Conservation (phyloP, 75 land plant species). For the Azolla pinnata region DNA sequence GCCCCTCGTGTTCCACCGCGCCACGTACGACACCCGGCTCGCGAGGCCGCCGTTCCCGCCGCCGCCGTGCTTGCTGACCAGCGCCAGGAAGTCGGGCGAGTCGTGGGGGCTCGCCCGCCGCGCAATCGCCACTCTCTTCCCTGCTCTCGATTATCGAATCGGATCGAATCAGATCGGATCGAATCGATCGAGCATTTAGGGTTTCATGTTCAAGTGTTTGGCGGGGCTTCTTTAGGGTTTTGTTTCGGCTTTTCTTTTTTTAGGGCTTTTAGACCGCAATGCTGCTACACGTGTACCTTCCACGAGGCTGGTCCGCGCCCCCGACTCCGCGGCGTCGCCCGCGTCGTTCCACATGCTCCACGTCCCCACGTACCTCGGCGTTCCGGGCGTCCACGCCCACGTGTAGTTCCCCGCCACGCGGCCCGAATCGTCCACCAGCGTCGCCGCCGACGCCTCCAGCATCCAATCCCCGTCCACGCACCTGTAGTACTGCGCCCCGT, state of each 20-base stretch:
- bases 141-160: not conserved
- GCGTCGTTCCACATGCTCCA: conserved; percentile 13
- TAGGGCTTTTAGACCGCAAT: no score
- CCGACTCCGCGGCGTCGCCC: conserved; percentile 12
- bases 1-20: no score
- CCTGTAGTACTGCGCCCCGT: conserved; percentile 8
- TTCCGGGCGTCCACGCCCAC: not conserved
- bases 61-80: no score
- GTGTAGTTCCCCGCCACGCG: conserved; percentile 6
- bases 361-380: not conserved
- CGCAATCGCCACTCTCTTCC: not conserved
- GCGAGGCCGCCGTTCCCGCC: no score
- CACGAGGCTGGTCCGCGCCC: conserved; percentile 6
- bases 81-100: no score
- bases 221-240: no score
- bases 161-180: not conserved
- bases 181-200: no score
- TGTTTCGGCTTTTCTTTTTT: no score
- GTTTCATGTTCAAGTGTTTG: no score
- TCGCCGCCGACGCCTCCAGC: conserved; percentile 1
- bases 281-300: conserved; percentile 5
- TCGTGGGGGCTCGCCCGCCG: not conserved
- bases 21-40: no score
- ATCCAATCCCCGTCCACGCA: conserved; percentile 10
- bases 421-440: not conserved